Conservation (phyloP, 2,329 filamentous ascomycete genomes). For the Periconia sp. region DNA sequence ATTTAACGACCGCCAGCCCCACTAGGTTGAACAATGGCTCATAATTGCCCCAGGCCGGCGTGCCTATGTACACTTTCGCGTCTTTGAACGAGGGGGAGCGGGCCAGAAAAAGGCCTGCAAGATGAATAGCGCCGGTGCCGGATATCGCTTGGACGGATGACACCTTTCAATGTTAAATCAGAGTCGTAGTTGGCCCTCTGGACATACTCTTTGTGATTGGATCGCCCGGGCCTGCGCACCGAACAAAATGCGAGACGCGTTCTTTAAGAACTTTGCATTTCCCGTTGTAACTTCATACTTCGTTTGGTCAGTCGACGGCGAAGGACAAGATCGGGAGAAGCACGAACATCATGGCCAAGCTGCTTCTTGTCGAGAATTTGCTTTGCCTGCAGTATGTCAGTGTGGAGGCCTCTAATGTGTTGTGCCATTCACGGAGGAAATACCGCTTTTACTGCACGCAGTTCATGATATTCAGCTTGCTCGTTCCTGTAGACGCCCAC, state of each 20-base stretch:
- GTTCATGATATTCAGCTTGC: conserved; percentile 38
- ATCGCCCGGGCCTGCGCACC: conserved; percentile 21
- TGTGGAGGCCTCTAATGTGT: conserved; percentile 5
- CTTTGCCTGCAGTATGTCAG: conserved; percentile 4
- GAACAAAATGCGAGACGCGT: conserved; percentile 40
- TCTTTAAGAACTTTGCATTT: conserved; percentile 34
- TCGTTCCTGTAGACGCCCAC: conserved; percentile 48
- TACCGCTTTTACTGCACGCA: conserved; percentile 31
- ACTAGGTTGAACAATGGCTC: conserved; percentile 38
- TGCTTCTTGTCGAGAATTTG: conserved; percentile 15
- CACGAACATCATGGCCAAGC: conserved; percentile 15
- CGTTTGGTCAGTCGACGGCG: neutral
- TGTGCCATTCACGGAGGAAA: too few species aligned
- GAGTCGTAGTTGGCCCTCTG: too few species aligned
- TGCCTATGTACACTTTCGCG: conserved; percentile 37
- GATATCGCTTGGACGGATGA: conserved; percentile 49
- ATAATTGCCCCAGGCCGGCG: conserved; percentile 46
- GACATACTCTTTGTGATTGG: neutral
- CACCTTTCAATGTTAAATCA: conserved; percentile 21
- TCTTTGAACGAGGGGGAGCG: conserved; percentile 22
- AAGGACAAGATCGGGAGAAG: neutral
- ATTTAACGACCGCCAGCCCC: conserved; percentile 34
- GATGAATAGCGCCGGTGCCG: conserved; percentile 46
- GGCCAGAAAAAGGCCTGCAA: conserved; percentile 41
- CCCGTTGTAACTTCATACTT: conserved; percentile 47